Evolutionary conservation across 2,329 filamentous ascomycete genomes (phyloP).

Genomic region (Macroventuria anomochaeta): DNA sequence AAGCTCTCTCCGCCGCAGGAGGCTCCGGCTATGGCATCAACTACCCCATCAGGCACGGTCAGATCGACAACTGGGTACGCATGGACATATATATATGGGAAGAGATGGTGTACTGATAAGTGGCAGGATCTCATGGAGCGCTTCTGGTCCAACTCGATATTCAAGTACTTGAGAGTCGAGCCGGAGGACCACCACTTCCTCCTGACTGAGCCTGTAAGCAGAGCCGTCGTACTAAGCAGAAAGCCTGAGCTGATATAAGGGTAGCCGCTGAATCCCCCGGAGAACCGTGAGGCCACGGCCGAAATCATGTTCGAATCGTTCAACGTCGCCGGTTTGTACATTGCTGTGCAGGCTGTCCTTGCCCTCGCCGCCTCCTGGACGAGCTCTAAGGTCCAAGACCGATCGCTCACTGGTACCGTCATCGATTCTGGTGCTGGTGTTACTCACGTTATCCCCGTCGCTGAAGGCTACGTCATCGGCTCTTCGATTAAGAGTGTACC

Average conservation of each 20-base stretch:
- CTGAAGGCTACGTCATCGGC: slow-evolving; percentile 97
- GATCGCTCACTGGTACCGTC: slow-evolving; percentile 94
- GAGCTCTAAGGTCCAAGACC: slow-evolving; percentile 94
- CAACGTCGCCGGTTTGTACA: slow-evolving; percentile 98
- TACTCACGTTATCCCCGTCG: slow-evolving; percentile 97
- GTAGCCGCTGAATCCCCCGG: slow-evolving; percentile 93
- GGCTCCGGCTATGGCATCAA: slow-evolving; percentile 95
- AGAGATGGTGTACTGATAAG: slow-evolving; percentile 19
- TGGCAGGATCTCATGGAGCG: slow-evolving; percentile 95
- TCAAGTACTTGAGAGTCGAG: slow-evolving; percentile 98
- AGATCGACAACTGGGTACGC: slow-evolving; percentile 97
- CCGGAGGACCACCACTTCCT: slow-evolving; percentile 99
- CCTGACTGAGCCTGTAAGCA: slow-evolving; percentile 87
- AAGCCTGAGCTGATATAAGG: slow-evolving; percentile 20
- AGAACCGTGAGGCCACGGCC: slow-evolving; percentile 98
- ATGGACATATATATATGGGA: background rate
- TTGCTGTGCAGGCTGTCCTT: slow-evolving; percentile 96
- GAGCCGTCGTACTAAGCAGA: background rate
- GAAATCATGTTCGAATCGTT: slow-evolving; percentile 99
- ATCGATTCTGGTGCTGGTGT: slow-evolving; percentile 99
- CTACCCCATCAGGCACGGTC: slow-evolving; percentile 96
- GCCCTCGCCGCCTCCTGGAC: slow-evolving; percentile 98
- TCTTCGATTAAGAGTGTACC: slow-evolving; percentile 99
- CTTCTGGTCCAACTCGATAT: slow-evolving; percentile 99
- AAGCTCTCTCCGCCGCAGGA: slow-evolving; percentile 81